These are phyloP conservation scores for Stenocarpella maydis DNA, from an alignment of 2,329 filamentous ascomycete species.

Conservation along the genomic window DNA sequence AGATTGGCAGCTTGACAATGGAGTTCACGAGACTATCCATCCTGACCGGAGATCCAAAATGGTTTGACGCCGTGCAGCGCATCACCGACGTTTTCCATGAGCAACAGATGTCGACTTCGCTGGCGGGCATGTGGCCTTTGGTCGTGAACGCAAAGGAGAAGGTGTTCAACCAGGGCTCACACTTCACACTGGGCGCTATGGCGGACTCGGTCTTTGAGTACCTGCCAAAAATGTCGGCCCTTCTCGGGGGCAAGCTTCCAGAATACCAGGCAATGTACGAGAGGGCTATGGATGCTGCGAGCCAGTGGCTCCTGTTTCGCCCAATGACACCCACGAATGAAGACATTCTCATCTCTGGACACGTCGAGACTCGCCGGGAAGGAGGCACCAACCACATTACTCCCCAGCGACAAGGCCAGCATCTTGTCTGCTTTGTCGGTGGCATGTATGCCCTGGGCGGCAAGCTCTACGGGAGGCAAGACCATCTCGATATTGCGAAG, in stretches of 20 bases:
- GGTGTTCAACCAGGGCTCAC: constrained; percentile 32
- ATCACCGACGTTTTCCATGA: constrained; percentile 39
- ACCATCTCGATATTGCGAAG: constrained; percentile 53
- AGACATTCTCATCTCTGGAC: constrained; percentile 64
- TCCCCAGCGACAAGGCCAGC: constrained; percentile 48
- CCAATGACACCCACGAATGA: constrained; percentile 65
- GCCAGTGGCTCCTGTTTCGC: constrained; percentile 67
- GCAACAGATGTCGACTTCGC: constrained; percentile 28
- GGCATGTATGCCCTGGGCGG: constrained; percentile 60
- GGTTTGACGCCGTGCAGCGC: constrained; percentile 44
- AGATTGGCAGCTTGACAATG: constrained; percentile 45
- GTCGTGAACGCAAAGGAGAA: constrained; percentile 24
- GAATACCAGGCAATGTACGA: constrained; percentile 67
- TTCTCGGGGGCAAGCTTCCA: constrained; percentile 64
- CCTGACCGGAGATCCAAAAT: constrained; percentile 44
- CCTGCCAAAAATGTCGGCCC: constrained; percentile 56
- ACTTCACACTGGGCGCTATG: constrained; percentile 49
- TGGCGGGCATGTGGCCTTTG: constrained; percentile 35
- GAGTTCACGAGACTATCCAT: constrained; percentile 45
- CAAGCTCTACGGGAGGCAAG: constrained; percentile 50
- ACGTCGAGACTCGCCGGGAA: constrained; percentile 39
- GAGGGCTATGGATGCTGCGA: constrained; percentile 61
- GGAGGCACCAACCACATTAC: constrained; percentile 33
- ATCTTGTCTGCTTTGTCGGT: constrained; percentile 60
- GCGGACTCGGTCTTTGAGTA: constrained; percentile 55